Conservation (phyloP, 2,329 filamentous ascomycete species). For the Xylariaceae sp. region DNA sequence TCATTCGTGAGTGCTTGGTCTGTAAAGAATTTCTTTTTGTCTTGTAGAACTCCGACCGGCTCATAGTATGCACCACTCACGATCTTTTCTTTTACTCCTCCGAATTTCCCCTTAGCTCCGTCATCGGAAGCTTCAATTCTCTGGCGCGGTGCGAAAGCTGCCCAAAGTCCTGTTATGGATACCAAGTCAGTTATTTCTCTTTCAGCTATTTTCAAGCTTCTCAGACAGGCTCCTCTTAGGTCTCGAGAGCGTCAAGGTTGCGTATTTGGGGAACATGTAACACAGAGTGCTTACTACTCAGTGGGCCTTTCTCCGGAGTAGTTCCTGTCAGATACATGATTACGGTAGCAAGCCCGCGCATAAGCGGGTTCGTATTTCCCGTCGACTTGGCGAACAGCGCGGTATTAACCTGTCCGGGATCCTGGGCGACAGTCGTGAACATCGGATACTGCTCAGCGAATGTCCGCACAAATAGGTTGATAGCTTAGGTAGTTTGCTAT, state of each 20-base stretch:
- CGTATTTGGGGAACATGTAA: too few species aligned
- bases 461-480: background rate
- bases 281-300: background rate
- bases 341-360: background rate
- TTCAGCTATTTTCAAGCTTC: too few species aligned
- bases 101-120: too few species aligned
- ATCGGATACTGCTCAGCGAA: background rate
- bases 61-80: background rate
- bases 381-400: background rate
- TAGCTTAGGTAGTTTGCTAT: background rate
- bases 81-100: background rate
- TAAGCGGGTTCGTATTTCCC: background rate
- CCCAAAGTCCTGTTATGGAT: too few species aligned
- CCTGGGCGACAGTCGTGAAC: background rate
- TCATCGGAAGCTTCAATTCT: too few species aligned
- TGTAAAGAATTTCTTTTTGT: constrained; percentile 1
- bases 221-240: too few species aligned
- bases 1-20: background rate
- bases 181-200: too few species aligned
- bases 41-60: background rate
- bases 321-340: background rate
- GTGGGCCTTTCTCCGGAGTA: background rate
- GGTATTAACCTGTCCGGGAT: background rate
- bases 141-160: too few species aligned
- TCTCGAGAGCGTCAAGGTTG: too few species aligned